These are phyloP conservation scores for Colletotrichum graminicola DNA, from an alignment of 2,329 filamentous ascomycete genomes.

Conservation along the genomic window DNA sequence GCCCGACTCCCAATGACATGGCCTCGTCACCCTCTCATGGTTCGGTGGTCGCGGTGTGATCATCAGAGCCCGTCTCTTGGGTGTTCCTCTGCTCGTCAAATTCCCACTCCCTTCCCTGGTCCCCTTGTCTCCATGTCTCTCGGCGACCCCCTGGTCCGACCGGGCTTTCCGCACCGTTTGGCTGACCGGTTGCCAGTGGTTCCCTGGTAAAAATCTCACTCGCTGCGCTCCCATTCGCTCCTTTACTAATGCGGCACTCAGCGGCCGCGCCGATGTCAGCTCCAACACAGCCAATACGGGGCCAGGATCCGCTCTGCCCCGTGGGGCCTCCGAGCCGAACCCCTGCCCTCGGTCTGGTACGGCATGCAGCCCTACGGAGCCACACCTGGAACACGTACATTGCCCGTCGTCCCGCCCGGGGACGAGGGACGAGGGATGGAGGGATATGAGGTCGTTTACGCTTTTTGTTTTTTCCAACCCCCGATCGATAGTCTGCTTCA, in stretches of 20 bases:
- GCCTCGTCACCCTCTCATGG: conserved; percentile 30
- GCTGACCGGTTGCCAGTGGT: conserved; percentile 34
- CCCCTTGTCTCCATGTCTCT: conserved; percentile 22
- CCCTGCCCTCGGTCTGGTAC: conserved; percentile 39
- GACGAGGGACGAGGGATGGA: conserved; percentile 9
- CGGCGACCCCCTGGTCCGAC: conserved; percentile 19
- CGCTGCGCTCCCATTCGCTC: conserved; percentile 36
- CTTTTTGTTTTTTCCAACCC: conserved; percentile 10
- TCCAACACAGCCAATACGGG: conserved; percentile 31
- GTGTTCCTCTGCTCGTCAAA: background rate
- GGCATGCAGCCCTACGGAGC: conserved; percentile 41
- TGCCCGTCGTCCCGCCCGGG: background rate
- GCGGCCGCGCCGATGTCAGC: conserved; percentile 34
- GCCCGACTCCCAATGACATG: conserved; percentile 29
- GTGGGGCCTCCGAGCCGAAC: conserved; percentile 38
- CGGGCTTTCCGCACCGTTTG: conserved; percentile 40
- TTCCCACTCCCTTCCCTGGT: background rate
- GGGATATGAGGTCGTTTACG: conserved; percentile 24
- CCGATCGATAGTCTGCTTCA: conserved; percentile 18
- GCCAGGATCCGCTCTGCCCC: conserved; percentile 20
- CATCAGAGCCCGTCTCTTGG: conserved; percentile 16
- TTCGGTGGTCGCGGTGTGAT: conserved; percentile 31
- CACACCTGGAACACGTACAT: conserved; percentile 26
- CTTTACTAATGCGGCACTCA: conserved; percentile 35
- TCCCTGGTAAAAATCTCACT: conserved; percentile 25